Conservation (phyloP, 2,329 filamentous ascomycete species). For the Cladophialophora yegresii region DNA sequence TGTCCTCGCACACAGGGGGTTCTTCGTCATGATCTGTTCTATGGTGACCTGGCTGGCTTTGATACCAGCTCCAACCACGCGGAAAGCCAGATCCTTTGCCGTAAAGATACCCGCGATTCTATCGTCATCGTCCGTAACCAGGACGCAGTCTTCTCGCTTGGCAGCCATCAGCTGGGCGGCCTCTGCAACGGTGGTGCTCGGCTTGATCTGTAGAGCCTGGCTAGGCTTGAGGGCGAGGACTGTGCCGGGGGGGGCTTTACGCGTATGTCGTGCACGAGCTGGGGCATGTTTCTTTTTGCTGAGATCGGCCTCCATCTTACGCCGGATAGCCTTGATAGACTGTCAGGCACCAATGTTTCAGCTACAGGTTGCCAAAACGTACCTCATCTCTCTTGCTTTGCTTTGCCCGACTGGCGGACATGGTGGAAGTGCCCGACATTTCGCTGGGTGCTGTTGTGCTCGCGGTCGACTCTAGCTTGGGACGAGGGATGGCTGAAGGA, state of each 20-base stretch:
- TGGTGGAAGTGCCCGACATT: slow-evolving; percentile 61
- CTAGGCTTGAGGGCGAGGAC: slow-evolving; percentile 95
- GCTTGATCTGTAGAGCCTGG: slow-evolving; percentile 96
- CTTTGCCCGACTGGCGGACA: slow-evolving; percentile 93
- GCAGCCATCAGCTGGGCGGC: slow-evolving; percentile 98
- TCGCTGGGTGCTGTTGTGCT: slow-evolving; percentile 51
- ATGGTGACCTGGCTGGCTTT: slow-evolving; percentile 91
- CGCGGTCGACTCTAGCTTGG: slow-evolving; percentile 56
- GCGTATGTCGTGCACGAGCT: slow-evolving; percentile 75
- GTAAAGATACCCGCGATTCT: slow-evolving; percentile 98
- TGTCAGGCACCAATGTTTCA: slow-evolving; percentile 3
- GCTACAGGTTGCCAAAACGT: slow-evolving; percentile 42
- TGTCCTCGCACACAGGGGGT: slow-evolving; percentile 93
- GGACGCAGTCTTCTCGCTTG: slow-evolving; percentile 95
- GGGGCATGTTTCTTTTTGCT: slow-evolving; percentile 91
- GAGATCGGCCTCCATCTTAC: slow-evolving; percentile 95
- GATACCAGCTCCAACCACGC: slow-evolving; percentile 86
- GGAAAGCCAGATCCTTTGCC: slow-evolving; percentile 95
- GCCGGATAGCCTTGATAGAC: slow-evolving; percentile 76
- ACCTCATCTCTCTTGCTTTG: slow-evolving; percentile 99
- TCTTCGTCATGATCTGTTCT: slow-evolving; percentile 99
- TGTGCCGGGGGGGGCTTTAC: slow-evolving; percentile 93
- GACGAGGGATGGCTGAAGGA: slow-evolving; percentile 63
- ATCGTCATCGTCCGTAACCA: slow-evolving; percentile 97
- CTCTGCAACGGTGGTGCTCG: slow-evolving; percentile 87